A percentile compares a stretch with the other conserved stretches of the same genome.
Evolutionary conservation across 2,329 filamentous ascomycete genomes (phyloP).

Genomic region (Aureobasidium sp.): DNA sequence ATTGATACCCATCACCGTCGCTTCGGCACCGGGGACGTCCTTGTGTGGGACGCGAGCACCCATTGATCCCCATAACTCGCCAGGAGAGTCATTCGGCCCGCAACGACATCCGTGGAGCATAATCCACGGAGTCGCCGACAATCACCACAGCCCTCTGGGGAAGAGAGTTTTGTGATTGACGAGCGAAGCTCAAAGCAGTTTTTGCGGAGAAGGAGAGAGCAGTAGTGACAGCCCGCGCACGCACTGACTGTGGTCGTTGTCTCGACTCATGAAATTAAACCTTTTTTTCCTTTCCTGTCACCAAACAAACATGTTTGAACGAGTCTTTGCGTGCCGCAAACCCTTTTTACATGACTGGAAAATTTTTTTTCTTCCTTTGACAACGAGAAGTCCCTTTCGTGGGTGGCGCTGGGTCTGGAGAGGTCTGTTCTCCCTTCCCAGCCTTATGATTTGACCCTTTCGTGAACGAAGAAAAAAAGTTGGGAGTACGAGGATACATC

Average conservation of each 20-base stretch:
- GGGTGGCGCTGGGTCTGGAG: neutral
- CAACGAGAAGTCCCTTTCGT: neutral
- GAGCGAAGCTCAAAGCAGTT: too few species aligned
- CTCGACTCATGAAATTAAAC: conserved; percentile 4
- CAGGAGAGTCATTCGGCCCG: neutral
- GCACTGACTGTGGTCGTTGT: neutral
- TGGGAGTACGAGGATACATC: too few species aligned
- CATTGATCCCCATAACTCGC: too few species aligned
- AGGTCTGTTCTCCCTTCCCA: neutral
- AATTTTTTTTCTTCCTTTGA: neutral
- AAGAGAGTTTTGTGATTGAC: conserved; percentile 6
- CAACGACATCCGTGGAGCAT: neutral
- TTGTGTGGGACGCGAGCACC: neutral
- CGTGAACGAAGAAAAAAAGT: too few species aligned
- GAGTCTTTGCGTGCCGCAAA: neutral
- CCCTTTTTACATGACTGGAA: neutral
- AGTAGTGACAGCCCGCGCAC: too few species aligned
- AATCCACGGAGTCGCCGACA: conserved; percentile 6
- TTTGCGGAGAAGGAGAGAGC: neutral
- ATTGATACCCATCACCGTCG: too few species aligned
- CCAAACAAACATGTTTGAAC: neutral
- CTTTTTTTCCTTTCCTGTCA: too few species aligned
- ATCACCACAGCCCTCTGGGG: neutral
- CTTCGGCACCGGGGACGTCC: neutral
- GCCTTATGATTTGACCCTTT: neutral